Conservation (phyloP, 2,329 filamentous ascomycete species). For the Sarocladium brachiariae region DNA sequence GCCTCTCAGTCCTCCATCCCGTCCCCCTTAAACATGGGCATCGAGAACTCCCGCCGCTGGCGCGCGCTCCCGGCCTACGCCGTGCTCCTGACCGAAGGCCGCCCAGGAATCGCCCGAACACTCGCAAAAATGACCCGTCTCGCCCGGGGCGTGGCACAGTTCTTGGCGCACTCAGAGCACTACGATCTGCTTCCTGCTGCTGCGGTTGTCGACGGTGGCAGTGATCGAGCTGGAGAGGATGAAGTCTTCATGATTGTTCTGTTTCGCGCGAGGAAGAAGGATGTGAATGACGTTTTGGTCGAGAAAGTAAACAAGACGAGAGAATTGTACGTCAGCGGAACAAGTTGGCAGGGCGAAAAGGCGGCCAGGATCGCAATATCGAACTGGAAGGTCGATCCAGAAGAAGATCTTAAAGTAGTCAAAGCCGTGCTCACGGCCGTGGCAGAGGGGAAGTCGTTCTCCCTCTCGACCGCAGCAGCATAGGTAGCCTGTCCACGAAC, state of each 20-base stretch:
- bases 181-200: constrained; percentile 61
- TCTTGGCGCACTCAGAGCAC: constrained; percentile 50
- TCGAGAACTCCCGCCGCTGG: constrained; percentile 90
- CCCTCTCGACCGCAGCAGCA: constrained; percentile 9
- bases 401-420: constrained; percentile 61
- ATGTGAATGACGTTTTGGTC: constrained; percentile 60
- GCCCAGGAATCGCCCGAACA: constrained; percentile 60
- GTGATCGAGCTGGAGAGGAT: constrained; percentile 26
- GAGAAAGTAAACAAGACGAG: constrained; percentile 65
- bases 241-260: constrained; percentile 61
- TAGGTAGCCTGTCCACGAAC: neutral
- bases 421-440: constrained; percentile 52
- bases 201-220: no score
- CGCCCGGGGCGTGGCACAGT: constrained; percentile 59
- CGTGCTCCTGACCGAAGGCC: constrained; percentile 68
- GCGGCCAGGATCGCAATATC: constrained; percentile 81
- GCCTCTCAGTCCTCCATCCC: constrained; percentile 41
- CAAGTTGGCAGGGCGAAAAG: constrained; percentile 64
- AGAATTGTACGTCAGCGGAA: constrained; percentile 78
- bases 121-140: constrained; percentile 66
- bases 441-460: constrained; percentile 25
- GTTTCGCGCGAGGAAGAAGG: constrained; percentile 61
- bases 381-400: constrained; percentile 71
- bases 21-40: constrained; percentile 78
- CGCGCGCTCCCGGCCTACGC: constrained; percentile 86